These are phyloP conservation scores for Acmispon strigosus DNA, from an alignment of 306 rosid genomes.

Conservation along the genomic window DNA sequence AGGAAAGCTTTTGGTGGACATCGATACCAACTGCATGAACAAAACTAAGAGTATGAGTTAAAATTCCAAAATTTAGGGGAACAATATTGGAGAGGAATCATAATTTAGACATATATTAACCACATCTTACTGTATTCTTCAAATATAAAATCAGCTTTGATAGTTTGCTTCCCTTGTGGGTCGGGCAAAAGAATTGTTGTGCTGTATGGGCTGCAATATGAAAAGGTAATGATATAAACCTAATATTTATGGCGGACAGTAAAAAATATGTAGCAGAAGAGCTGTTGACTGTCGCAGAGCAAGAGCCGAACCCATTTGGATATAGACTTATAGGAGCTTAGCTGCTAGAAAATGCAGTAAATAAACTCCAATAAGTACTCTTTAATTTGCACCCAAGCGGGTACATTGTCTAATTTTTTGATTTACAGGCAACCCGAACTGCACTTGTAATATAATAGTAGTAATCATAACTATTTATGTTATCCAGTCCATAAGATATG, in stretches of 20 bases:
- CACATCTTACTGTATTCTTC: slow-evolving; percentile 72
- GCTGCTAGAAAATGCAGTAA: too few species aligned
- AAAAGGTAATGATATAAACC: slow-evolving; percentile 19
- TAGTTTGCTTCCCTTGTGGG: slow-evolving; percentile 63
- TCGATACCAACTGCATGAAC: slow-evolving; percentile 78
- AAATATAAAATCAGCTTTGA: slow-evolving; percentile 71
- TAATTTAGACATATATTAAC: slow-evolving; percentile 17
- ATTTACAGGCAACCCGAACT: not conserved
- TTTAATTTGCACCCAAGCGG: too few species aligned
- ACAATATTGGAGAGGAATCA: not conserved
- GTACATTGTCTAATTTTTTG: not conserved
- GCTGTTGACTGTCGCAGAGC: not conserved
- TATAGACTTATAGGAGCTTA: too few species aligned
- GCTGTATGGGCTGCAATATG: slow-evolving; percentile 71
- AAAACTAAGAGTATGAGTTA: slow-evolving; percentile 5
- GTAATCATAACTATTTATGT: not conserved
- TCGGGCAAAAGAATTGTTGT: slow-evolving; percentile 53
- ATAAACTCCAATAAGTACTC: too few species aligned
- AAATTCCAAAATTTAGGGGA: not conserved
- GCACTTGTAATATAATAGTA: not conserved
- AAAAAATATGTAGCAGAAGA: slow-evolving; percentile 5
- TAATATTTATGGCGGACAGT: slow-evolving; percentile 4
- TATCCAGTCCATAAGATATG: not conserved
- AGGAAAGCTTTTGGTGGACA: slow-evolving; percentile 50
- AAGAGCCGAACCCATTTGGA: too few species aligned